Evolutionary conservation across 768 basidiomycete genomes (phyloP).

Genomic region (Pleurotus sapidus): DNA sequence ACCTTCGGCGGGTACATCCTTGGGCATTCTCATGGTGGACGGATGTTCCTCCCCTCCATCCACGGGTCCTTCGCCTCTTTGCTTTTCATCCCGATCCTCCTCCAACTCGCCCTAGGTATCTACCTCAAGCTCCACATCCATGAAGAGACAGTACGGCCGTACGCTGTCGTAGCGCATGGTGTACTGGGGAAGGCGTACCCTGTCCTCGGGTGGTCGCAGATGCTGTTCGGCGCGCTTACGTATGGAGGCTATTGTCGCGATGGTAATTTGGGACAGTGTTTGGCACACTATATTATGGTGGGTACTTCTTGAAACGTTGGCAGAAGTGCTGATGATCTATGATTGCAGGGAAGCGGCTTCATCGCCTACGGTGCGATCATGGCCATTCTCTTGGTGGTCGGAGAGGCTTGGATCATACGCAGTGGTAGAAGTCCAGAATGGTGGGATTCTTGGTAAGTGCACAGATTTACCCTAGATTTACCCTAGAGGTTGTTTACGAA

Average conservation of each 20-base stretch:
- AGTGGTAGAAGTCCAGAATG: slow-evolving; percentile 78
- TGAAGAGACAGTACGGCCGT: slow-evolving; percentile 70
- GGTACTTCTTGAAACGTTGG: background rate
- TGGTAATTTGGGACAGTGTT: slow-evolving; percentile 79
- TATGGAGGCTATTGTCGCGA: slow-evolving; percentile 78
- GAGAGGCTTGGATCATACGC: slow-evolving; percentile 73
- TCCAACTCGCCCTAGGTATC: slow-evolving; percentile 72
- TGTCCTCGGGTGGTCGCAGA: slow-evolving; percentile 84
- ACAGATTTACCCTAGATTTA: no score
- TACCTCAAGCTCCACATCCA: slow-evolving; percentile 93
- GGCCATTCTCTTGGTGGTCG: slow-evolving; percentile 72
- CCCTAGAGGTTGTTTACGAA: background rate
- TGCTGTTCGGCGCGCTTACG: slow-evolving; percentile 80
- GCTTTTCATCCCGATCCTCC: slow-evolving; percentile 58
- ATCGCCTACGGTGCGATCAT: slow-evolving; percentile 85
- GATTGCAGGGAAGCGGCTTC: slow-evolving; percentile 63
- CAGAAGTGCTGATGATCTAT: background rate
- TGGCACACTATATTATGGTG: slow-evolving; percentile 85
- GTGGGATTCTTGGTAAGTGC: slow-evolving; percentile 75
- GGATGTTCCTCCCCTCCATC: slow-evolving; percentile 68
- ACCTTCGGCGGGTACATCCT: slow-evolving; percentile 74
- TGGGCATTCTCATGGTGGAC: slow-evolving; percentile 84
- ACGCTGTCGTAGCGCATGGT: slow-evolving; percentile 67
- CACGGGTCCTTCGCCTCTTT: slow-evolving; percentile 73
- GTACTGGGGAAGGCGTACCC: slow-evolving; percentile 84